Base-by-base conservation (phyloP, 1,284 basidiomycete genomes). In the Ceratobasidium sp. region DNA sequence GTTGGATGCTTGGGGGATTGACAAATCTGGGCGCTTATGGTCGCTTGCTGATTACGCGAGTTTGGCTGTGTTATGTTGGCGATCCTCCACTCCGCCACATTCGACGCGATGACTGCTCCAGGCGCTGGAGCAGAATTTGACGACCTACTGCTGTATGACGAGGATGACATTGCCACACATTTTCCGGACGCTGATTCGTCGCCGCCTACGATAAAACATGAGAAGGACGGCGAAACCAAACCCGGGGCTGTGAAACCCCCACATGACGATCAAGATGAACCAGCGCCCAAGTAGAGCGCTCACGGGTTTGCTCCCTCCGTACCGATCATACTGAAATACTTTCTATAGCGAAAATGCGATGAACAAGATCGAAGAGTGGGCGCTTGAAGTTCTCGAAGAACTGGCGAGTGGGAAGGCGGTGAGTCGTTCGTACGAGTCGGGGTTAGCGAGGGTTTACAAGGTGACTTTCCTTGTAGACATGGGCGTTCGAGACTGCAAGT, bases 351-450 rank as follows among this genome's bases (percentile, higher is more conserved):
- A 65, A 38, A 20, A 65, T 27, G 62, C 62, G 32, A 65, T 65
- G 40, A 35, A 54, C n/a, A 40, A 35, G 17, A 45, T 65, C 25
- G 62, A 65, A 42, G 62, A 65, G 34, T 65, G 62, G 62, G 38
- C 35, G 27, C 35, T 72, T 38, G 31, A 38, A 52, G 29, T 65
- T 35, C 43, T 73, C 17, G 53, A 67, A 58, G 72, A 70, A 68
- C 42, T 69, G 40, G 25, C 68, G 57, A 65, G 58, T 50, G 60
- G 54, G 13, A 68, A 56, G 34, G 35, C 29, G 15, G 62, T 65
- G 13, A 29, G 62, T 53, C 22, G 25, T 15, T 25, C 22, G n/a
- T 29, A 43, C 15, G 38, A 45, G 17, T 45, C 43, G 22, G 15
- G n/a, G n/a, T 3, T 45, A 15, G 43, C 3, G 43, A 15, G 43